Percentiles rank a stretch among this genome's conserved stretches.
These are phyloP conservation scores for Fusarium sp. DNA, from an alignment of 2,329 filamentous ascomycete genomes.

Conservation along the genomic window DNA sequence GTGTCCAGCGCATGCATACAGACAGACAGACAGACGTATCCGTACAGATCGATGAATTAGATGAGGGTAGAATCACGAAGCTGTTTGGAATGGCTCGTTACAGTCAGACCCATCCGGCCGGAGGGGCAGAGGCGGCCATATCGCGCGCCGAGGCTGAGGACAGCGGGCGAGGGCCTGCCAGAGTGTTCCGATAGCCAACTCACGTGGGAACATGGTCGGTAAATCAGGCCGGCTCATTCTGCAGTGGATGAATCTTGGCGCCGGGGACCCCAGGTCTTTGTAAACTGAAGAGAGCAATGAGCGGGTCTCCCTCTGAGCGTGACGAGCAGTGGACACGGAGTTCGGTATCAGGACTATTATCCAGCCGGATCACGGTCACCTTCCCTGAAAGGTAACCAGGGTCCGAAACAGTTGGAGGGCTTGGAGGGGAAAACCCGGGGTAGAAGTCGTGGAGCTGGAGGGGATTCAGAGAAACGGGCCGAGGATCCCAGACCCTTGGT, in stretches of 20 bases:
- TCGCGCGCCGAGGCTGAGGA: conserved; percentile 13
- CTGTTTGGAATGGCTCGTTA: conserved; percentile 1
- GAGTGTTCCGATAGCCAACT: conserved; percentile 21
- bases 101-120: conserved; percentile 11
- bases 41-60: background rate
- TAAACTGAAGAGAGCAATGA: background rate
- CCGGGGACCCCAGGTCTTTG: conserved; percentile 2
- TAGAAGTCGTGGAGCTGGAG: conserved; percentile 30
- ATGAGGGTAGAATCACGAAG: conserved; percentile 4
- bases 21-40: background rate
- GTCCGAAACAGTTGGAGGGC: conserved; percentile 28
- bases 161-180: background rate
- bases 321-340: background rate
- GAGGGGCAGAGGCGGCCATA: background rate
- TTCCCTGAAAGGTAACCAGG: conserved; percentile 33
- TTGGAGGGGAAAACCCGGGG: conserved; percentile 40
- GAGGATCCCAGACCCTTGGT: conserved; percentile 39
- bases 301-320: background rate
- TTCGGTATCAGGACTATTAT: conserved; percentile 3
- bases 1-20: background rate
- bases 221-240: conserved; percentile 15
- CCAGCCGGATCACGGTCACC: conserved; percentile 23
- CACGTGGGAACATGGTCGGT: conserved; percentile 20
- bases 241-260: conserved; percentile 24
- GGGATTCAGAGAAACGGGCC: conserved; percentile 38